Conservation (phyloP, 2,329 filamentous ascomycete genomes). For the Rutstroemia sp. region DNA sequence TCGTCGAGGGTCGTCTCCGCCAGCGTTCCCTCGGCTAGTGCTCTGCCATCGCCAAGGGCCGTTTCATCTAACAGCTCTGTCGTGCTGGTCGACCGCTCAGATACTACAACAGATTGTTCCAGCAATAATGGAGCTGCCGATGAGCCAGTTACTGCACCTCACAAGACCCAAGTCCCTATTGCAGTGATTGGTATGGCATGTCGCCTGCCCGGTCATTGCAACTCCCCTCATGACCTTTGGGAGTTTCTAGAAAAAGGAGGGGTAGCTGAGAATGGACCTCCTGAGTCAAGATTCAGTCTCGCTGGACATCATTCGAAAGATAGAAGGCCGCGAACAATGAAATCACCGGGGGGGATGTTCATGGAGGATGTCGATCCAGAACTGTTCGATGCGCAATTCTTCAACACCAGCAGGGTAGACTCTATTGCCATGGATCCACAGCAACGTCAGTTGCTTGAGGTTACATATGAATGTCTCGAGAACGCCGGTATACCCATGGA, state of each 20-base stretch:
- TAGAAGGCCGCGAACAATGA: conserved; percentile 62
- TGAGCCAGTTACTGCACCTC: not conserved
- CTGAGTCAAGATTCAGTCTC: conserved; percentile 62
- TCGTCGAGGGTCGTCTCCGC: too few relatives aligned
- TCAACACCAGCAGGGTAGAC: conserved; percentile 32
- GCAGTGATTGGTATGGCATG: conserved; percentile 34
- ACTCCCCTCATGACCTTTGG: conserved; percentile 30
- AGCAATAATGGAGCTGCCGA: not conserved
- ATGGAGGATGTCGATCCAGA: conserved; percentile 30
- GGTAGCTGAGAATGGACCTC: conserved; percentile 55
- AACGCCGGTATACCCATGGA: conserved; percentile 15
- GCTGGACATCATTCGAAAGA: conserved; percentile 58
- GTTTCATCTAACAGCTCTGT: not conserved
- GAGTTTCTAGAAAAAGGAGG: conserved; percentile 55
- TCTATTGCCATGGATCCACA: conserved; percentile 33
- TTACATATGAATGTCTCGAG: conserved; percentile 54
- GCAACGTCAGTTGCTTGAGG: conserved; percentile 40
- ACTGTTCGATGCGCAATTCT: conserved; percentile 35
- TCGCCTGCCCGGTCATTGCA: conserved; percentile 31
- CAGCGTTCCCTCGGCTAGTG: too few relatives aligned
- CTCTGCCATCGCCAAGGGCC: too few relatives aligned
- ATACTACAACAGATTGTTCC: not conserved
- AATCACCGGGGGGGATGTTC: conserved; percentile 63
- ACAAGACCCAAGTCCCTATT: conserved; percentile 29
- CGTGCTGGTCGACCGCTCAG: not conserved